Evolutionary conservation across 352 stramenopile genomes (phyloP), one percentile per base, ranked within the genome.

Genomic region (Globisporangium recalcitrans): DNA sequence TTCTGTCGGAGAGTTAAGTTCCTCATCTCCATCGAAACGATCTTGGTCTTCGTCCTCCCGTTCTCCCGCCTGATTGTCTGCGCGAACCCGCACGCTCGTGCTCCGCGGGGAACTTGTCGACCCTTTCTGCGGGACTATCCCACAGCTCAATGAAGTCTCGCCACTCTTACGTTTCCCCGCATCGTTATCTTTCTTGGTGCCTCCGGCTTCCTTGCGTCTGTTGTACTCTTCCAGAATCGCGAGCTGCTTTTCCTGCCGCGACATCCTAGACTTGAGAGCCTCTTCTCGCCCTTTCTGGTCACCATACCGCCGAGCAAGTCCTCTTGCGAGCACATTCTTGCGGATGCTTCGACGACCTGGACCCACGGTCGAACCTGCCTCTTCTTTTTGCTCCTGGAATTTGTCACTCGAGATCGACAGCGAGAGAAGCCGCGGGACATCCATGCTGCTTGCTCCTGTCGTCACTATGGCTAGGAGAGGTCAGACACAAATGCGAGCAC

Each of bases 181-280:
- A 10, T 9, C 22, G 11, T 24, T 27, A 26, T 34, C 32, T 27
- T 40, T 32, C 5, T 42, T 47, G 16, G 14, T 40, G 0, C 58
- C 22, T 13, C 65, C 46, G 1, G 19, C 29, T 19, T 64, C 58
- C 56, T 73, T 65, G 14, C 64, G 38, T 3, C 60, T 58, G 29
- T 71, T 68, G 29, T 75, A 71, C 26, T 64, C 66, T n/a, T 70
- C 56, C 38, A 75, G 32, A 61, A 77, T 69, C 34, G 61, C 68
- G 6, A 63, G 58, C 44, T 79, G 68, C 26, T 56, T 63, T 29
- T 65, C 48, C 42, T 73, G 38, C n/a, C 70, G 69, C 21, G 65
- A 52, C 21, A 74, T 44, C 29, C 68, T 62, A 13, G 62, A 11
- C 32, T 76, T 74, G 29, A 63, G 67, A 4, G 26, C 40, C 29